A percentile compares a stretch with the other conserved stretches of the same genome.
These are phyloP conservation scores for Leccinum aurantiacum DNA, from an alignment of 768 basidiomycete species.

Conservation along the genomic window DNA sequence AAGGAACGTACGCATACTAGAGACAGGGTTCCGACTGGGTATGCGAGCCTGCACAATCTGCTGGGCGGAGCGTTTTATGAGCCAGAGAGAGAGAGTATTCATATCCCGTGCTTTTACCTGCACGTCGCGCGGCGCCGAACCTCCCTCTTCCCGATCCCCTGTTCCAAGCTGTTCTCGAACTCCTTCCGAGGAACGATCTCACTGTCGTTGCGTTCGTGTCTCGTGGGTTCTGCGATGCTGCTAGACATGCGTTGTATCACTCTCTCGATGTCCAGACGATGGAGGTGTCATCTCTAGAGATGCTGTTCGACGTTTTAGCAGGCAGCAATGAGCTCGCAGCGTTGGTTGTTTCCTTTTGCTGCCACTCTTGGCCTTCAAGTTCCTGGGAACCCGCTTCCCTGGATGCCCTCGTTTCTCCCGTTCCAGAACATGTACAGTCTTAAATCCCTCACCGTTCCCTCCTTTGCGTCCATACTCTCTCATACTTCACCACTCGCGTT, in stretches of 20 bases:
- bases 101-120: background rate
- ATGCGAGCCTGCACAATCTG: conserved; percentile 22
- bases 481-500: conserved; percentile 21
- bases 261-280: conserved; percentile 20
- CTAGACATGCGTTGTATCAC: conserved; percentile 26
- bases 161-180: conserved; percentile 22
- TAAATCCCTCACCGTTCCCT: conserved; percentile 26
- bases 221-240: conserved; percentile 18
- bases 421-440: conserved; percentile 33
- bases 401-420: conserved; percentile 13
- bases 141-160: conserved; percentile 21
- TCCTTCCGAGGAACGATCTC: conserved; percentile 21
- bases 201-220: conserved; percentile 26
- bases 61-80: conserved; percentile 13
- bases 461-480: conserved; percentile 26
- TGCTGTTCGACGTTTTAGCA: conserved; percentile 23
- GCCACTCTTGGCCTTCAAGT: conserved; percentile 22
- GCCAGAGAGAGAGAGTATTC: background rate
- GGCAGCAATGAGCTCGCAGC: conserved; percentile 21
- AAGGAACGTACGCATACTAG: background rate
- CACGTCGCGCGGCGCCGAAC: background rate
- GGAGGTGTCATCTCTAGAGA: conserved; percentile 13
- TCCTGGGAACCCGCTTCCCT: conserved; percentile 7
- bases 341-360: conserved; percentile 25
- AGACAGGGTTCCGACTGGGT: conserved; percentile 2